Percentiles rank a stretch among this genome's conserved stretches.
phyloP scores from a whole-genome alignment of 495 filamentous ascomycete genomes.

The Paragyromitra xinjiangensis region DNA sequence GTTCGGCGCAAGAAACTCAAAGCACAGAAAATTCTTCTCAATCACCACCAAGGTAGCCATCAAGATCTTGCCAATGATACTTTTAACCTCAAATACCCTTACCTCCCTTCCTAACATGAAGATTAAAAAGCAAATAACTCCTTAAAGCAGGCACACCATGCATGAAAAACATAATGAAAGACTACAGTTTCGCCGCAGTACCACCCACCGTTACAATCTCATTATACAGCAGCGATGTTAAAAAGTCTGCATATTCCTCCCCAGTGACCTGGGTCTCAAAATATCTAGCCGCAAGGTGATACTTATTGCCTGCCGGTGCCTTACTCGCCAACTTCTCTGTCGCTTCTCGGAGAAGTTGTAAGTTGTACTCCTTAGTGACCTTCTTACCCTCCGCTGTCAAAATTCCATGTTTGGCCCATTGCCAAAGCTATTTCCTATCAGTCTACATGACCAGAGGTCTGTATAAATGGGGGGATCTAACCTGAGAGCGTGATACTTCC shows the following conservation, averaged over 20 bases:
- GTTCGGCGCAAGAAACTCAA: conserved; percentile 10
- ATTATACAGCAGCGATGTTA: conserved; percentile 93
- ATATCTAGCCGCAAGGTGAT: conserved; percentile 86
- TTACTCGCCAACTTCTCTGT: conserved; percentile 76
- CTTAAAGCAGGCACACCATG: conserved; percentile 4
- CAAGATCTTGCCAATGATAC: neutral
- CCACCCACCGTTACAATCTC: conserved; percentile 87
- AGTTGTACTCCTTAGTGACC: conserved; percentile 88
- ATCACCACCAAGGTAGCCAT: neutral
- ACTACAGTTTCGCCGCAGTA: conserved; percentile 54
- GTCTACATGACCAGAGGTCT: neutral
- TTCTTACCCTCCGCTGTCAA: conserved; percentile 88
- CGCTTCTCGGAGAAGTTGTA: conserved; percentile 87
- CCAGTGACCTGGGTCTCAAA: conserved; percentile 93
- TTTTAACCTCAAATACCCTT: neutral
- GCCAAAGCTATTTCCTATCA: conserved; percentile 77
- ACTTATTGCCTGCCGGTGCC: conserved; percentile 91
- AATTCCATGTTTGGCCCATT: conserved; percentile 90
- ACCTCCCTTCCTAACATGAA: neutral
- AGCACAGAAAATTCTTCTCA: neutral
- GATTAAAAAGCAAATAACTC: conserved; percentile 22
- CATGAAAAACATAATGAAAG: conserved; percentile 10
- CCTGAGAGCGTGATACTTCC: conserved; percentile 81
- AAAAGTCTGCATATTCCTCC: conserved; percentile 96
- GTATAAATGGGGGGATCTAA: conserved; percentile 11